phyloP scores from a whole-genome alignment of 2,329 filamentous ascomycete genomes.

The Paraphaeosphaeria minitans region DNA sequence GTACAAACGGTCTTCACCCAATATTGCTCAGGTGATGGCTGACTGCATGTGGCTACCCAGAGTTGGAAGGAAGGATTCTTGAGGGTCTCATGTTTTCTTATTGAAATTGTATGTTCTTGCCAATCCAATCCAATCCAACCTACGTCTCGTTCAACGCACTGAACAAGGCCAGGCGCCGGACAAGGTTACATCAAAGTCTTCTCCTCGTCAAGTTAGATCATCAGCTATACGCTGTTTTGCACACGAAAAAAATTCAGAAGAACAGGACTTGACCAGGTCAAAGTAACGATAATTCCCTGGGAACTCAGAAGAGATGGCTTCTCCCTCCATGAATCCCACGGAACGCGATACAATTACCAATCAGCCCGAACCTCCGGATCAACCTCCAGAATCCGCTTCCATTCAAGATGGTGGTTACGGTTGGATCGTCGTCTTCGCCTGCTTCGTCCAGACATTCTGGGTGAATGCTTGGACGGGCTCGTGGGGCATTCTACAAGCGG shows the following conservation, averaged over 20 bases:
- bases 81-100: too few species aligned
- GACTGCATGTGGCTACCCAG: neutral
- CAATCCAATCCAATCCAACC: neutral
- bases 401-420: conserved; percentile 60
- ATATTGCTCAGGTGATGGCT: neutral
- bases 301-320: conserved; percentile 3
- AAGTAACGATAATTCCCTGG: neutral
- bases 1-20: neutral
- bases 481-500: conserved; percentile 65
- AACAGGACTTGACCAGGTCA: too few species aligned
- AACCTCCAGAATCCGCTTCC: conserved; percentile 2
- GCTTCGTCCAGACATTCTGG: conserved; percentile 56
- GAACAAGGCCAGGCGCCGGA: neutral
- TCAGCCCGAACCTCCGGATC: neutral
- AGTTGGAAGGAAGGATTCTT: too few species aligned
- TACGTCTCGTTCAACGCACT: neutral
- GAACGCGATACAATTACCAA: conserved; percentile 3
- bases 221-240: too few species aligned
- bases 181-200: too few species aligned
- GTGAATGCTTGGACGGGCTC: conserved; percentile 59
- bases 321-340: neutral
- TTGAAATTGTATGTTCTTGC: neutral
- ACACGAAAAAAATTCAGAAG: too few species aligned
- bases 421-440: conserved; percentile 60
- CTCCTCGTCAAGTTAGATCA: too few species aligned